Base-by-base conservation (phyloP, 2,329 filamentous ascomycete species). In the Botrytis pseudocinerea region DNA sequence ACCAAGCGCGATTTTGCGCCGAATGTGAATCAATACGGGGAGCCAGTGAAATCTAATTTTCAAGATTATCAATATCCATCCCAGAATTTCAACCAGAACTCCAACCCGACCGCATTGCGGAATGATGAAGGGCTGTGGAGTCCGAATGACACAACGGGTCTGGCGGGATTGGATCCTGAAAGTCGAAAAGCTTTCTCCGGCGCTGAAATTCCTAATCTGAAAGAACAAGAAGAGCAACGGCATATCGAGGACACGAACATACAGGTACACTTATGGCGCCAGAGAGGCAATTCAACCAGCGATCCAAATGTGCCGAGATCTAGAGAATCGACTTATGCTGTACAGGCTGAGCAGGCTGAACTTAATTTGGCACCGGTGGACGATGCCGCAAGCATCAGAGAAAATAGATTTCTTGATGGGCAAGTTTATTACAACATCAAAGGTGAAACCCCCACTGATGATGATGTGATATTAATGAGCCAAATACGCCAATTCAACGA, bases 401-500 rank as follows among this genome's bases (percentile, higher is more conserved):
- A 80, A 61, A 81, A 81, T 72, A 76, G 72, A 28, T 61, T 78
- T 18, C 72, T 77, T 14, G 78, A 79, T 46, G 80, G 79, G 12
- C 80, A 81, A 73, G 74, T 77, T 16, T 81, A 81, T 72, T 80
- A 76, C 68, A 71, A 80, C 70, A 65, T 76, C 40, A 77, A 73
- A 66, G 74, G 76, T 64, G 46, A 71, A 22, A 59, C 69, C 32
- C 61, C 79, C 62, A 78, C 72, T 18, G 75, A 78, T 10, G 74
- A 69, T 12, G 80, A 81, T 69, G 68, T 75, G 42, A 70, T 68
- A n/a, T 73, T 81, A 61, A 77, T 80, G 74, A 76, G 75, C 51
- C 77, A 80, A 62, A 72, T 78, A 51, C 76, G 79, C 51, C 76
- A 79, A 38, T 81, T 78, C 77, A 77, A 77, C 42, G 84, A 86